Evolutionary conservation across 176 grass and related monocot species (phyloP).

Genomic region (Oryza glaberrima): DNA sequence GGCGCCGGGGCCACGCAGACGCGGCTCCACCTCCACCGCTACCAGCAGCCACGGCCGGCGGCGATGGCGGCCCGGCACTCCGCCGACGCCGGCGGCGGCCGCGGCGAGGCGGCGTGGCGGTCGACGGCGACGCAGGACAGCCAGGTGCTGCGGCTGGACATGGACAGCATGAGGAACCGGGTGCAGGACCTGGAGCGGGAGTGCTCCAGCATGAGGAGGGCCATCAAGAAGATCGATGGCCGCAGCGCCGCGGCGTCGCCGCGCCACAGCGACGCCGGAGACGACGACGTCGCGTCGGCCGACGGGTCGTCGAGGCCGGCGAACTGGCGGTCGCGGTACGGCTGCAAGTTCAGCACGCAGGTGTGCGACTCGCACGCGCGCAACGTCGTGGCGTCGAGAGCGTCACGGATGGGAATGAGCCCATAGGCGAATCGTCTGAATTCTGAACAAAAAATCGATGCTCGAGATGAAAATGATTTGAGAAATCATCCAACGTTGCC

Average conservation of each 20-base stretch:
- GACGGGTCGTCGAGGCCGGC: background rate
- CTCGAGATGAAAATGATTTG: constrained; percentile 10
- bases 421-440: constrained; percentile 35
- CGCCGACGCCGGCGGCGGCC: background rate
- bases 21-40: background rate
- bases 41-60: background rate
- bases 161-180: constrained; percentile 81
- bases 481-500: background rate
- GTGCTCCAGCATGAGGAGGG: constrained; percentile 84
- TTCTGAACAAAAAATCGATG: background rate
- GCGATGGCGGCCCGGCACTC: no score
- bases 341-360: constrained; percentile 91
- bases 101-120: constrained; percentile 18
- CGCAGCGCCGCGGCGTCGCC: constrained; percentile 20
- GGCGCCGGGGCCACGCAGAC: background rate
- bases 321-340: constrained; percentile 54
- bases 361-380: constrained; percentile 84
- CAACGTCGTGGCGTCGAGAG: constrained; percentile 72
- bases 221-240: constrained; percentile 70
- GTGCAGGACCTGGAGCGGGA: constrained; percentile 78
- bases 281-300: background rate
- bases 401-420: constrained; percentile 65
- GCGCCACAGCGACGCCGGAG: background rate
- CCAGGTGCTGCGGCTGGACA: constrained; percentile 78
- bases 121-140: constrained; percentile 55